Percentiles rank a stretch among this genome's conserved stretches.
These are phyloP conservation scores for Pseudonitzschia multiseries DNA, from an alignment of 108 stramenopile species.

Conservation along the genomic window DNA sequence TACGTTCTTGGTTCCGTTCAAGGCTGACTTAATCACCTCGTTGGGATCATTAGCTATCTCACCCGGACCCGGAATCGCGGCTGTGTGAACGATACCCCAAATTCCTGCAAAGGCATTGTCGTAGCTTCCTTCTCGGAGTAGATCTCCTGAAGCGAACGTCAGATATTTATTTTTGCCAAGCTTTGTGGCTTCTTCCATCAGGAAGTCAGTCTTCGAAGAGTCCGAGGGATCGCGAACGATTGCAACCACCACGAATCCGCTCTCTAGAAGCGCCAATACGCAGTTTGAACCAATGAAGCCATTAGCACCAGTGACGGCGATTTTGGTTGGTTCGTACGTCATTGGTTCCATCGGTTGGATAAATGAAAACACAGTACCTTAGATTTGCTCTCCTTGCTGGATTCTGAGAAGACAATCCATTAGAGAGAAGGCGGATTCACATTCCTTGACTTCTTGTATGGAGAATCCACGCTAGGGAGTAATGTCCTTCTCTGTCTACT, in stretches of 20 bases:
- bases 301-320: constrained; percentile 7
- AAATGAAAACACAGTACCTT: too few relatives aligned
- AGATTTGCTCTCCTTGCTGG: too few relatives aligned
- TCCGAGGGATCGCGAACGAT: constrained; percentile 9
- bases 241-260: background rate
- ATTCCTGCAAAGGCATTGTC: background rate
- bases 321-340: background rate
- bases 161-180: background rate
- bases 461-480: too few relatives aligned
- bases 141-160: constrained; percentile 3
- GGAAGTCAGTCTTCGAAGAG: background rate
- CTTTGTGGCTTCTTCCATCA: constrained; percentile 1
- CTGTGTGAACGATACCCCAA: background rate
- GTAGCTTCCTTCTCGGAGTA: background rate
- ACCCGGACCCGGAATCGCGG: background rate
- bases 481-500: too few relatives aligned
- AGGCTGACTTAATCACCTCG: background rate
- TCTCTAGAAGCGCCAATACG: background rate
- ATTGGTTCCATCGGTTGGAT: background rate
- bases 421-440: too few relatives aligned
- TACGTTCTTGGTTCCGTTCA: constrained; percentile 10
- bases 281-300: constrained; percentile 11
- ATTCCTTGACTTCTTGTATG: too few relatives aligned
- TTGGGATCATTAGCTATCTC: background rate
- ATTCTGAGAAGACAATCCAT: too few relatives aligned